These are phyloP conservation scores for Pythium plurisporium DNA, from an alignment of 352 stramenopile genomes.

Conservation along the genomic window DNA sequence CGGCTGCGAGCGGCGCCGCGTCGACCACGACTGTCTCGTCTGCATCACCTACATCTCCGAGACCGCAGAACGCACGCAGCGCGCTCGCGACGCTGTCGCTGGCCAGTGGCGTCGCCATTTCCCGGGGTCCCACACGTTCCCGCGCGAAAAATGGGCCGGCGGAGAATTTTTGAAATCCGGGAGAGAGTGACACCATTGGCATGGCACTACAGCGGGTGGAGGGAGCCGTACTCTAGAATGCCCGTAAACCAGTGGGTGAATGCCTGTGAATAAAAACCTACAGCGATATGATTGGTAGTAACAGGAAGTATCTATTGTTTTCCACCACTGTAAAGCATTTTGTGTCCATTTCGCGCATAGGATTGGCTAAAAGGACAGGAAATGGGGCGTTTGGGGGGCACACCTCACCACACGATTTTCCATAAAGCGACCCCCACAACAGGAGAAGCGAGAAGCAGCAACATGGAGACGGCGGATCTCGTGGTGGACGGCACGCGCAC, in stretches of 20 bases:
- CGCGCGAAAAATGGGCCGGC: slow-evolving; percentile 12
- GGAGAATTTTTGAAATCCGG: neutral
- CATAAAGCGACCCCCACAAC: slow-evolving; percentile 20
- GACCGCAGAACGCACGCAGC: slow-evolving; percentile 14
- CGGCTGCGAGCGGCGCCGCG: slow-evolving; percentile 17
- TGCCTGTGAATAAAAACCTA: neutral
- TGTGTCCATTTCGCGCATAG: neutral
- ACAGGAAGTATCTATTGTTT: slow-evolving; percentile 21
- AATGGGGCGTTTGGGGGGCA: slow-evolving; percentile 4
- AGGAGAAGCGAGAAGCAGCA: neutral
- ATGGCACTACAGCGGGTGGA: slow-evolving; percentile 2
- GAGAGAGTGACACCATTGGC: neutral
- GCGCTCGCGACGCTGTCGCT: slow-evolving; percentile 15
- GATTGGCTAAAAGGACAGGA: slow-evolving; percentile 11
- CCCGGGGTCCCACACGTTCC: neutral
- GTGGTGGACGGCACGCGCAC: slow-evolving; percentile 89
- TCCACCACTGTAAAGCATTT: slow-evolving; percentile 2
- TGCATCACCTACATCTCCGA: neutral
- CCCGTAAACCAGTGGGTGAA: neutral
- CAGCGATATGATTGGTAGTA: slow-evolving; percentile 9
- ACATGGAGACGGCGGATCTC: slow-evolving; percentile 72
- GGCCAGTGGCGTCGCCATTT: neutral
- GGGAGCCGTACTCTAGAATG: neutral
- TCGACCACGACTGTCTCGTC: slow-evolving; percentile 5
- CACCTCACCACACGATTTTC: slow-evolving; percentile 47